Percentiles rank a stretch among this genome's conserved stretches.
These are phyloP conservation scores for Beta vulgaris DNA, from an alignment of 148 eudicot genomes.

Conservation along the genomic window DNA sequence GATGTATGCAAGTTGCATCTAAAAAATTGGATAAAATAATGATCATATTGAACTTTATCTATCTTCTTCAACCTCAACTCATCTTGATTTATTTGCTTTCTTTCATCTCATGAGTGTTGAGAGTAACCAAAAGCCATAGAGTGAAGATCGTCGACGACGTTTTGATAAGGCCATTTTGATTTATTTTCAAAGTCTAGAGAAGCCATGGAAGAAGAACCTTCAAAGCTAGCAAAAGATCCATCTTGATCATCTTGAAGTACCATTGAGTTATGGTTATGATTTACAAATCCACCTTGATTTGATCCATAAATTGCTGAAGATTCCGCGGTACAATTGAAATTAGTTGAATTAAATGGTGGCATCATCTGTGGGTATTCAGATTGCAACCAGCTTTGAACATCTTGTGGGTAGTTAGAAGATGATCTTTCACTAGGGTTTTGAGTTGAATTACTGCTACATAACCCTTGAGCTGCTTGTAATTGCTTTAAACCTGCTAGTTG, in stretches of 20 bases:
- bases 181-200: constrained; percentile 44
- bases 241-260: constrained; percentile 41
- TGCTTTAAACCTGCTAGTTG: constrained; percentile 60
- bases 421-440: constrained; percentile 48
- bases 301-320: constrained; percentile 34
- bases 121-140: constrained; percentile 67
- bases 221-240: constrained; percentile 48
- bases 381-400: constrained; percentile 68
- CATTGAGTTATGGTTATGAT: constrained; percentile 25
- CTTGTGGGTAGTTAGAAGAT: constrained; percentile 40
- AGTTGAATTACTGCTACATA: constrained; percentile 21
- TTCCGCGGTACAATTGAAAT: constrained; percentile 29
- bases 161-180: constrained; percentile 50
- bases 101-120: constrained; percentile 39
- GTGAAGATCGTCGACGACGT: constrained; percentile 60
- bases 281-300: constrained; percentile 30
- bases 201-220: constrained; percentile 55
- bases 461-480: constrained; percentile 47
- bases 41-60: background rate
- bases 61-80: background rate
- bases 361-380: constrained; percentile 49
- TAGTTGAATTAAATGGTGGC: constrained; percentile 46
- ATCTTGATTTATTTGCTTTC: background rate
- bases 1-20: constrained; percentile 31
- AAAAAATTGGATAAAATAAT: constrained; percentile 26